These are phyloP conservation scores for Claviceps capensis DNA, from an alignment of 2,329 filamentous ascomycete species.

Conservation along the genomic window DNA sequence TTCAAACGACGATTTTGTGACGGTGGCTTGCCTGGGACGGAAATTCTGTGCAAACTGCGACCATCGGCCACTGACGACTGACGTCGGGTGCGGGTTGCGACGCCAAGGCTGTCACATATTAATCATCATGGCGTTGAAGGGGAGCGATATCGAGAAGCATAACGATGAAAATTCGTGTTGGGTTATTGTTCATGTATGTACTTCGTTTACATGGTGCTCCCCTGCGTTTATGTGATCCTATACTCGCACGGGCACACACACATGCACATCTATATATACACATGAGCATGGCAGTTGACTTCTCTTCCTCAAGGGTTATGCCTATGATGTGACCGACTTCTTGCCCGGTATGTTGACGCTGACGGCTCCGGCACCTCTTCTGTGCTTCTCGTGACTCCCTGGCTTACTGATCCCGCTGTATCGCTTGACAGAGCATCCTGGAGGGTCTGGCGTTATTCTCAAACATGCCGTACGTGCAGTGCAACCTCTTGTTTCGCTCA, in stretches of 20 bases:
- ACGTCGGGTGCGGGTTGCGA: not conserved
- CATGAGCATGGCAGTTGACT: not conserved
- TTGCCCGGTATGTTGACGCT: slow-evolving; percentile 44
- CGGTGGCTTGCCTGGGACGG: no score
- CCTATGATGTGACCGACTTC: slow-evolving; percentile 83
- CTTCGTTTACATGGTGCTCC: not conserved
- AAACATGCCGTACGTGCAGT: slow-evolving; percentile 60
- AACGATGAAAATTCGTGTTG: slow-evolving; percentile 74
- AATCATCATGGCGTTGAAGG: slow-evolving; percentile 29
- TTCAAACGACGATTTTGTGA: no score
- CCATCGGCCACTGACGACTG: no score
- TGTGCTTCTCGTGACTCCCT: not conserved
- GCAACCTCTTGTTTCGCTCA: no score
- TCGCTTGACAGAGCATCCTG: slow-evolving; percentile 56
- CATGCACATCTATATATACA: no score
- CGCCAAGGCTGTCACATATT: not conserved
- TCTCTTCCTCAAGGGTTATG: slow-evolving; percentile 44
- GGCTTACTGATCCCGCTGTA: not conserved
- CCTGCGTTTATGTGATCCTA: not conserved
- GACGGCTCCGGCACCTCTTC: not conserved
- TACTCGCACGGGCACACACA: no score
- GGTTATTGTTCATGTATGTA: slow-evolving; percentile 65
- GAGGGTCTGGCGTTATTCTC: slow-evolving; percentile 83
- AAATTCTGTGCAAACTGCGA: no score
- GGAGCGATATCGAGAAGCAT: slow-evolving; percentile 51